Evolutionary conservation across 176 grass and related monocot species (phyloP), one percentile per base, ranked within the genome.

Genomic region (Tillandsia fasciculata): DNA sequence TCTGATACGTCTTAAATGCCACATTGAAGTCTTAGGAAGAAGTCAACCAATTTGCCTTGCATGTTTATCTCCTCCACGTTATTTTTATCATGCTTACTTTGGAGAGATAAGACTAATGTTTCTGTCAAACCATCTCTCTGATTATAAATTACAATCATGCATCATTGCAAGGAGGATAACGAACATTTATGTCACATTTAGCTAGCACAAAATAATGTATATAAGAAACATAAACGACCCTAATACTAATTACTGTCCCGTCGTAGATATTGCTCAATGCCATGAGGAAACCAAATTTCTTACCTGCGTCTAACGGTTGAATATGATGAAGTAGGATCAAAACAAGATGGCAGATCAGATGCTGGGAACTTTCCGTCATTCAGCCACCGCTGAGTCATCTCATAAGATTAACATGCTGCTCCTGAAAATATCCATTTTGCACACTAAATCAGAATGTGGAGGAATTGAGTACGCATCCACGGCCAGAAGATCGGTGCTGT

Each of bases 311-410:
- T 81, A 0, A 57, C 74, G 50, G 64, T 81, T 61, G 63, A 53
- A 51, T 52, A 64, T 50, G 69, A 66, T 22, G 68, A 66, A 64
- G 69, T 50, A 59, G 78, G 72, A 53, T 17, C 49, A n/a, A 71
- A 81, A 51, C 54, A 64, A 75, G 71, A 81, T 67, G 65, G 33
- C 8, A 12, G 18, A 70, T 51, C 20, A 17, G 53, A 70, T 51
- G 65, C 52, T 42, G 33, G 52, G 9, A 74, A 64, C 61, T 81
- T 81, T 68, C 71, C 56, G 64, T 81, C 71, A 52, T 74, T 63
- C 59, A 58, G 56, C 52, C 63, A 67, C 24, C 54, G 78, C 17
- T 81, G 71, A 68, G 64, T 74, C 78, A 81, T 81, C 74, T 81
- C 78, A 74, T 66, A 69, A 53, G 10, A 12, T 48, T 68, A 81